Conservation (phyloP, 1,284 basidiomycete species). For the Tylopilus orsonianus region DNA sequence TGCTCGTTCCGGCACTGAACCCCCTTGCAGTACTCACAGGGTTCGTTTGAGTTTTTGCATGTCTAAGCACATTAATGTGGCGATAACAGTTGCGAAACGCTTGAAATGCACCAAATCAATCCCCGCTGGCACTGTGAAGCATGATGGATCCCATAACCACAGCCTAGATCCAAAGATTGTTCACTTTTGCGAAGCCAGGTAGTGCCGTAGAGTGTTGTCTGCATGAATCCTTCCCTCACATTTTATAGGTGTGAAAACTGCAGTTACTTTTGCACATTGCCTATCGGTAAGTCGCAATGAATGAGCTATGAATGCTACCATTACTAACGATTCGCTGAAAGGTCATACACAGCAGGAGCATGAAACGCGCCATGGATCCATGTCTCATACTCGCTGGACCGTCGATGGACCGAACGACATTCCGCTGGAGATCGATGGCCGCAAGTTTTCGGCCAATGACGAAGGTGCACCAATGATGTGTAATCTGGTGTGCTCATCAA, state of each 20-base stretch:
- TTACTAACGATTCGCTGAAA: no score
- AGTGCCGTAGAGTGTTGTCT: constrained; percentile 1
- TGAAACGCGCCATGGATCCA: constrained; percentile 63
- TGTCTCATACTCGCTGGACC: constrained; percentile 57
- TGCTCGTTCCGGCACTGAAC: not conserved
- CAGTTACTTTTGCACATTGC: constrained; percentile 58
- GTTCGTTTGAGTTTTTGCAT: constrained; percentile 12
- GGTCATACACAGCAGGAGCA: constrained; percentile 61
- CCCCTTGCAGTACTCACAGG: constrained; percentile 26
- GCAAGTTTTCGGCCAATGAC: constrained; percentile 54
- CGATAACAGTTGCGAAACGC: constrained; percentile 44
- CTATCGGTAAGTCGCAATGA: constrained; percentile 41
- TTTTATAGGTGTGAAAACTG: constrained; percentile 50
- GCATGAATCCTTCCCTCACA: not conserved
- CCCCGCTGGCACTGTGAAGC: constrained; percentile 40
- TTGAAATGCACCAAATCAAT: constrained; percentile 49
- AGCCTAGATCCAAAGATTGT: constrained; percentile 40
- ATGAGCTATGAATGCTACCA: no score
- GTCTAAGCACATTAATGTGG: not conserved
- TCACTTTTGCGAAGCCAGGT: constrained; percentile 54
- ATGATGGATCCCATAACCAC: constrained; percentile 51
- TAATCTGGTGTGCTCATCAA: constrained; percentile 51
- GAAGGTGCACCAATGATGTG: constrained; percentile 68
- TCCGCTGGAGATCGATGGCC: constrained; percentile 52
- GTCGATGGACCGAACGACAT: constrained; percentile 49